Evolutionary conservation across 345 rosid species (phyloP).

Genomic region (Physaria fendleri): DNA sequence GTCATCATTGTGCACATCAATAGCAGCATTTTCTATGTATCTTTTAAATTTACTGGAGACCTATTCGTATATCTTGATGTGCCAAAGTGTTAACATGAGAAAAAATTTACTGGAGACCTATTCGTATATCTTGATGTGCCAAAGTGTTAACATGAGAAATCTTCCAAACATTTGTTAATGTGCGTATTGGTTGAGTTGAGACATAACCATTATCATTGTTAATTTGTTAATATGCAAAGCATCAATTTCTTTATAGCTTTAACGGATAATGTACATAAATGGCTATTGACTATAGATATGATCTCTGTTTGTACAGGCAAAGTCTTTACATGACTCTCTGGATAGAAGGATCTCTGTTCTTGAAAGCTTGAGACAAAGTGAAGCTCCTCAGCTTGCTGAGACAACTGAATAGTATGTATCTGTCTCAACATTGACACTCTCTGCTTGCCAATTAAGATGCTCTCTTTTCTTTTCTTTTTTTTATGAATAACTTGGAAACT

Average conservation of each 20-base stretch:
- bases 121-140: neutral
- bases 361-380: conserved; percentile 74
- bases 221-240: neutral
- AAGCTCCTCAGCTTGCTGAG: conserved; percentile 51
- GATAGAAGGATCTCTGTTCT: conserved; percentile 64
- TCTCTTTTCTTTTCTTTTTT: neutral
- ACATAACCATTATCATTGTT: neutral
- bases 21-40: neutral
- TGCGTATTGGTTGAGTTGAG: neutral
- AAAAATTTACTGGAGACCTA: neutral
- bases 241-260: neutral
- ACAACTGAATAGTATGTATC: conserved; percentile 47
- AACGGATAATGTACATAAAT: neutral
- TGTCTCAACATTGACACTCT: neutral
- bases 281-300: neutral
- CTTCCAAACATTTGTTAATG: neutral
- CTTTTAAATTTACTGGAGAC: neutral
- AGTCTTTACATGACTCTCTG: conserved; percentile 56
- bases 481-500: conserved; percentile 23
- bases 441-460: neutral
- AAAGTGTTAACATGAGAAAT: neutral
- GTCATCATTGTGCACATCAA: neutral
- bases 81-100: neutral
- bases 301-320: conserved; percentile 42
- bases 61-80: neutral